Conservation (phyloP, 208 protist genomes). For the Trypanosoma theileri region DNA sequence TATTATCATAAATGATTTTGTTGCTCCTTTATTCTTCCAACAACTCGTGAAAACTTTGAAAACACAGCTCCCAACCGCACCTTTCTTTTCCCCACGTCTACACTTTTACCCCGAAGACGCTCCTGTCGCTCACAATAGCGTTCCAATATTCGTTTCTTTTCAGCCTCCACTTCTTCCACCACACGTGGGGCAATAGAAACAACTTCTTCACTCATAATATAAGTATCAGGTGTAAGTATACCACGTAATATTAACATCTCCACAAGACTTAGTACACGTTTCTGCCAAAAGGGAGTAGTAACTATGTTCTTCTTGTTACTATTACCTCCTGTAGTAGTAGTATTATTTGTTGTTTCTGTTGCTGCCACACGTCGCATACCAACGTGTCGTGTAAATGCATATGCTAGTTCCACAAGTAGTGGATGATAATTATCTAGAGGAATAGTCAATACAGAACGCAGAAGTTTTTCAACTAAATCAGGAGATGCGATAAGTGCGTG, state of each 20-base stretch:
- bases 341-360: neutral
- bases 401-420: slow-evolving; percentile 58
- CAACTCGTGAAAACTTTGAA: slow-evolving; percentile 32
- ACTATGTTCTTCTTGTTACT: neutral
- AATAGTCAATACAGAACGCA: slow-evolving; percentile 28
- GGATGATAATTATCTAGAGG: slow-evolving; percentile 26
- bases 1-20: too few species aligned
- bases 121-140: neutral
- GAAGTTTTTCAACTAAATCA: slow-evolving; percentile 30
- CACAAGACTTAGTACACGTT: slow-evolving; percentile 27
- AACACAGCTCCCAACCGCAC: slow-evolving; percentile 28
- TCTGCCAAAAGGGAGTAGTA: slow-evolving; percentile 11
- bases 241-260: slow-evolving; percentile 19
- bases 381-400: slow-evolving; percentile 53
- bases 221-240: slow-evolving; percentile 13
- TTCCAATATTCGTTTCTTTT: slow-evolving; percentile 23
- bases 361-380: slow-evolving; percentile 1
- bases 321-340: too few species aligned
- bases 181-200: slow-evolving; percentile 44
- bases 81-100: too few species aligned
- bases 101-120: too few species aligned
- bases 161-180: slow-evolving; percentile 32
- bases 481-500: slow-evolving; percentile 22
- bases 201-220: slow-evolving; percentile 41
- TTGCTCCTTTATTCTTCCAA: slow-evolving; percentile 1